These are phyloP conservation scores for Trichoderma reesei DNA, from an alignment of 495 filamentous ascomycete genomes.

Conservation along the genomic window DNA sequence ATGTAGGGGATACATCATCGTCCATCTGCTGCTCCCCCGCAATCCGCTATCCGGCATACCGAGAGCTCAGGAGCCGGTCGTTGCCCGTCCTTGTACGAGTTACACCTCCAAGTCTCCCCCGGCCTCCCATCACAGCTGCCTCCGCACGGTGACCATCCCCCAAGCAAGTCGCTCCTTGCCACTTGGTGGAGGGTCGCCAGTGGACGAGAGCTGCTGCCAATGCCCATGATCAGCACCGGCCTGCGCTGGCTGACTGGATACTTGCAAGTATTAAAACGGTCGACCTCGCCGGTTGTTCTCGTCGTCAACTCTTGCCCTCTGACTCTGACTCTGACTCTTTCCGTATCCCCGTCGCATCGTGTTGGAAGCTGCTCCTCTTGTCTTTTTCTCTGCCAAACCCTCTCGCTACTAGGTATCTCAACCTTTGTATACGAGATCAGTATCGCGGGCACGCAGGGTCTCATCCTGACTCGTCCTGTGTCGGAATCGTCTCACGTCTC, in stretches of 20 bases:
- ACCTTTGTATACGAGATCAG: background rate
- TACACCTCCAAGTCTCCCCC: background rate
- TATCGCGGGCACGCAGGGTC: background rate
- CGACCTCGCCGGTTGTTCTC: background rate
- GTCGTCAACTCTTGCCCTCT: background rate
- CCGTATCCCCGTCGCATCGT: no score
- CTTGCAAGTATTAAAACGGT: background rate
- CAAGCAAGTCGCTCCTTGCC: background rate
- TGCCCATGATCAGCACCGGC: background rate
- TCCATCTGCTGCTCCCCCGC: background rate
- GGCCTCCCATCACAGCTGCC: background rate
- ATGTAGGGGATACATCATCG: background rate
- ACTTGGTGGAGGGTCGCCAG: slow-evolving; percentile 9
- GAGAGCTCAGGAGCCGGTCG: background rate
- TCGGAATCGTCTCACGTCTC: background rate
- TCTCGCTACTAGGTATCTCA: background rate
- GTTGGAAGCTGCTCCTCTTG: no score
- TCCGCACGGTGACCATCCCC: background rate
- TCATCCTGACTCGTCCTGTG: background rate
- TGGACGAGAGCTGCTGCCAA: slow-evolving; percentile 6
- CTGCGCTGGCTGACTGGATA: background rate
- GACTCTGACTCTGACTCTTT: background rate
- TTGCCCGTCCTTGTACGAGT: background rate
- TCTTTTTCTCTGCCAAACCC: background rate
- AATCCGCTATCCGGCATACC: slow-evolving; percentile 1